phyloP scores from a whole-genome alignment of 139 green algal species.

The Closterium sp. region DNA sequence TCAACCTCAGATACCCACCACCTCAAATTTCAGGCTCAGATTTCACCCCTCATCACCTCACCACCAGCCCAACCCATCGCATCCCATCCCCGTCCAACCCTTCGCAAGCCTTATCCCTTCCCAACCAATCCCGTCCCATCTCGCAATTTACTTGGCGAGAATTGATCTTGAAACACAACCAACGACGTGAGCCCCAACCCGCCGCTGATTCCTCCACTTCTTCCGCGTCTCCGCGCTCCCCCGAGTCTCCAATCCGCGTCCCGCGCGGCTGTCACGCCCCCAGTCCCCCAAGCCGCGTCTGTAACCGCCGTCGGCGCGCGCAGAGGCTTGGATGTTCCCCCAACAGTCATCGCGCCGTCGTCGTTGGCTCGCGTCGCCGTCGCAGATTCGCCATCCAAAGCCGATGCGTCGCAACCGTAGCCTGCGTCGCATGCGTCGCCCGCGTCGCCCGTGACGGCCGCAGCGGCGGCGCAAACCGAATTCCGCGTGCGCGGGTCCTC shows the following conservation, averaged over 20 bases:
- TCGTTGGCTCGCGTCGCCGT: not conserved
- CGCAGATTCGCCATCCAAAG: not conserved
- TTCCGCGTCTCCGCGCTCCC: not conserved
- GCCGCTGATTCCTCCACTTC: not conserved
- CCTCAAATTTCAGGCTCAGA: no score
- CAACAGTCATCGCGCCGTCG: not conserved
- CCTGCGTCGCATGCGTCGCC: not conserved
- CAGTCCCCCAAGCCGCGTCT: not conserved
- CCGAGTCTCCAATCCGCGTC: not conserved
- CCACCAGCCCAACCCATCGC: no score
- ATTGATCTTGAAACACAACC: not conserved
- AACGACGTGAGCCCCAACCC: not conserved
- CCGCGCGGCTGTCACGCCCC: not conserved
- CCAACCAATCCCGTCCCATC: not conserved
- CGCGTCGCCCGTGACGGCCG: not conserved
- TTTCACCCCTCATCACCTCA: not conserved
- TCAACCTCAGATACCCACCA: no score
- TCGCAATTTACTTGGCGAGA: not conserved
- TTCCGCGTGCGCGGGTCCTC: not conserved
- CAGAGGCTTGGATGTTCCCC: not conserved
- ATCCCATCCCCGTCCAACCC: not conserved
- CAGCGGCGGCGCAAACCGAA: not conserved
- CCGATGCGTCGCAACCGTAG: not conserved
- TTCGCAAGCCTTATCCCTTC: not conserved
- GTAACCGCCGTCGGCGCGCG: not conserved